Percentiles rank a stretch among this genome's conserved stretches.
These are phyloP conservation scores for Colletotrichum sp. DNA, from an alignment of 2,329 filamentous ascomycete genomes.

Conservation along the genomic window DNA sequence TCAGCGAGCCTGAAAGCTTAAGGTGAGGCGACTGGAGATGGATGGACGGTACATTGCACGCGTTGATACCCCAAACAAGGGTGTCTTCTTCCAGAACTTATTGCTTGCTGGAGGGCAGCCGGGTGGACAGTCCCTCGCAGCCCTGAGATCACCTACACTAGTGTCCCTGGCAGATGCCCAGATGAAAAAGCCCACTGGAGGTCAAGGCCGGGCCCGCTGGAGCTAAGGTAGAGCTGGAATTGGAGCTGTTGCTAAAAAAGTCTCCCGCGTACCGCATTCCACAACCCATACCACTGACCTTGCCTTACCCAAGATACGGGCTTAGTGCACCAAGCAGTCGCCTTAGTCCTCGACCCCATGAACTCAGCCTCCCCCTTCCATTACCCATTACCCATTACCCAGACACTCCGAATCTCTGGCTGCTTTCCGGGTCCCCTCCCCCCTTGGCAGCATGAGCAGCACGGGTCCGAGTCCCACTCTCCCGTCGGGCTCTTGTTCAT, in stretches of 20 bases:
- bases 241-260: constrained; percentile 20
- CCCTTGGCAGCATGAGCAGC: background rate
- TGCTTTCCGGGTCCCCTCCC: background rate
- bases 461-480: background rate
- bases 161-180: background rate
- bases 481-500: background rate
- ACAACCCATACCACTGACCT: background rate
- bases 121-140: background rate
- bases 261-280: background rate
- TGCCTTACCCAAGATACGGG: background rate
- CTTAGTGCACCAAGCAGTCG: background rate
- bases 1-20: constrained; percentile 9
- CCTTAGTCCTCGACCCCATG: background rate
- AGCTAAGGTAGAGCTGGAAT: background rate
- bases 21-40: background rate
- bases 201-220: background rate
- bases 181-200: constrained; percentile 2
- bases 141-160: background rate
- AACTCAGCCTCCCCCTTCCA: constrained; percentile 18
- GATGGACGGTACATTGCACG: background rate
- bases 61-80: background rate
- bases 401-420: background rate
- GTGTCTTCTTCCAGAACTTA: background rate
- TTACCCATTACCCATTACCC: background rate
- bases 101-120: background rate